Percentiles rank a stretch among this genome's conserved stretches.
phyloP scores from a whole-genome alignment of 805 yeast species.

The Debaryomyces prosopidis region DNA sequence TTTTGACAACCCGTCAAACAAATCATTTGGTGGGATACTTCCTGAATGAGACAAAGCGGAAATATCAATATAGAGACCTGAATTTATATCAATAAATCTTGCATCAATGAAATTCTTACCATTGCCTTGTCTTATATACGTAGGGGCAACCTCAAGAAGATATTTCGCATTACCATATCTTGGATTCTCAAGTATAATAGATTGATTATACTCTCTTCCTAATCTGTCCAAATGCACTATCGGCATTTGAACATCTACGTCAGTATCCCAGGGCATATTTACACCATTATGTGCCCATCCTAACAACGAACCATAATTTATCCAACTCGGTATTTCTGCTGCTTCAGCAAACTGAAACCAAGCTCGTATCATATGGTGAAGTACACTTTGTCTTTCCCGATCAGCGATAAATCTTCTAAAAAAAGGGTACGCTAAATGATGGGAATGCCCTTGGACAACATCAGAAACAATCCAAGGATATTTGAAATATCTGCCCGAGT shows the following conservation, averaged over 20 bases:
- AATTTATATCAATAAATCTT: conserved; percentile 34
- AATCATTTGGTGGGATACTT: conserved; percentile 17
- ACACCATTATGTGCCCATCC: conserved; percentile 34
- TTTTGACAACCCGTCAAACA: conserved; percentile 5
- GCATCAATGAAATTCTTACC: conserved; percentile 43
- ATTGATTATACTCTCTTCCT: conserved; percentile 23
- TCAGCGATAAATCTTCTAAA: conserved; percentile 35
- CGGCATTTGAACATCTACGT: conserved; percentile 30
- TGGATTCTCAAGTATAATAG: conserved; percentile 28
- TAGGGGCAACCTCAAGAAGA: conserved; percentile 25
- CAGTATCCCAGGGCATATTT: conserved; percentile 35
- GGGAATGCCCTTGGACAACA: conserved; percentile 32
- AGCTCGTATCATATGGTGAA: conserved; percentile 36
- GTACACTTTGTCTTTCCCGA: conserved; percentile 36
- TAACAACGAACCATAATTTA: conserved; percentile 27
- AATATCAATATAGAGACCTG: conserved; percentile 47
- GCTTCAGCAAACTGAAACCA: conserved; percentile 40
- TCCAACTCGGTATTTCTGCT: conserved; percentile 27
- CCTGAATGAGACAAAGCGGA: conserved; percentile 35
- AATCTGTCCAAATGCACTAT: conserved; percentile 22
- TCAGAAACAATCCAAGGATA: conserved; percentile 42
- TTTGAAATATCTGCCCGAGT: conserved; percentile 34
- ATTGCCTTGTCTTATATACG: conserved; percentile 36
- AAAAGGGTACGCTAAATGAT: conserved; percentile 36
- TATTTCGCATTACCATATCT: conserved; percentile 30